These are phyloP conservation scores for Colletotrichum euphorbiae DNA, from an alignment of 2,329 filamentous ascomycete genomes.

Conservation along the genomic window DNA sequence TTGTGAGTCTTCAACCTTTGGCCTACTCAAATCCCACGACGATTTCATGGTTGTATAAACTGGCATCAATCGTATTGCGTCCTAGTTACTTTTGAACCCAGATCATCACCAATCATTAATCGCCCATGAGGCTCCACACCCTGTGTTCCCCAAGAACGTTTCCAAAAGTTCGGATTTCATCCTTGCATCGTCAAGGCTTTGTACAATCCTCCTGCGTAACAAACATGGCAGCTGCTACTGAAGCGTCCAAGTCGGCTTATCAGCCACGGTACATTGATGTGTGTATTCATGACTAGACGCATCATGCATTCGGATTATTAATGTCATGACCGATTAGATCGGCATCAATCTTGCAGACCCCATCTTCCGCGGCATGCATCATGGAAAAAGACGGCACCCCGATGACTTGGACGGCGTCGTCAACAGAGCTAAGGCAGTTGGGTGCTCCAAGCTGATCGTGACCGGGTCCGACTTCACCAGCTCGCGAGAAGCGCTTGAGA, in stretches of 20 bases:
- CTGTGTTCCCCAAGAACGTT: slow-evolving; percentile 1
- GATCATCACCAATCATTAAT: neutral
- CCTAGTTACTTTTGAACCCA: neutral
- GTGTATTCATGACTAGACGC: slow-evolving; percentile 44
- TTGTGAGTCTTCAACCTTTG: neutral
- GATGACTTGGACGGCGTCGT: slow-evolving; percentile 82
- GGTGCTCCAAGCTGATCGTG: slow-evolving; percentile 90
- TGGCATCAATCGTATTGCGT: neutral
- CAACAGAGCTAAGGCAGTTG: slow-evolving; percentile 79
- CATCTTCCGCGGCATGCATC: slow-evolving; percentile 86
- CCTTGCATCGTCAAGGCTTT: slow-evolving; percentile 11
- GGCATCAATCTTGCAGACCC: slow-evolving; percentile 97
- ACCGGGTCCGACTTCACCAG: slow-evolving; percentile 90
- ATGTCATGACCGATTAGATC: slow-evolving; percentile 63
- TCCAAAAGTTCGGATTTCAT: neutral
- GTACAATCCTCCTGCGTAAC: slow-evolving; percentile 1
- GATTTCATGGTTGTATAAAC: neutral
- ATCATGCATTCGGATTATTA: slow-evolving; percentile 13
- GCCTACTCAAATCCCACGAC: slow-evolving; percentile 10
- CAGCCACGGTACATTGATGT: slow-evolving; percentile 73
- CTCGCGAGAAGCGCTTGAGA: slow-evolving; percentile 77
- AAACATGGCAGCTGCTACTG: slow-evolving; percentile 28
- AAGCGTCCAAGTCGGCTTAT: slow-evolving; percentile 46
- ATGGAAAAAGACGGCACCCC: slow-evolving; percentile 80
- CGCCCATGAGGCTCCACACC: slow-evolving; percentile 15